Evolutionary conservation across 768 basidiomycete genomes (phyloP).

Genomic region (Ramaria rubella): DNA sequence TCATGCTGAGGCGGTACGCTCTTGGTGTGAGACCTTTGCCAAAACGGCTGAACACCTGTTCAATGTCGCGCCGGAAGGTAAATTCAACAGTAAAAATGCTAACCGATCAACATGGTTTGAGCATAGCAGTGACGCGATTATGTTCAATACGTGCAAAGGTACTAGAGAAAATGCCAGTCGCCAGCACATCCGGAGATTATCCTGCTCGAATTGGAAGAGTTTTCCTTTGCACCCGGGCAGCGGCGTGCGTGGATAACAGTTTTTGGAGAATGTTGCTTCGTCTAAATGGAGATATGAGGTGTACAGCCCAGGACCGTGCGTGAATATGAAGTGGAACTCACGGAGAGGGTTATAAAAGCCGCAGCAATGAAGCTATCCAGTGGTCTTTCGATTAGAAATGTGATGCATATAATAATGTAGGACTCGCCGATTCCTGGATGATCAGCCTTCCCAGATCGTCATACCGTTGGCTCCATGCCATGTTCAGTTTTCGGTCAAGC

Average conservation of each 20-base stretch:
- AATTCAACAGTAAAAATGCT: background rate
- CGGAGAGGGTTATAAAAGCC: slow-evolving; percentile 55
- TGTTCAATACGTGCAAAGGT: slow-evolving; percentile 53
- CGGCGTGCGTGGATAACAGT: slow-evolving; percentile 54
- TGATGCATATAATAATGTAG: background rate
- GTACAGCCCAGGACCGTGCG: background rate
- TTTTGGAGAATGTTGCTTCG: slow-evolving; percentile 48
- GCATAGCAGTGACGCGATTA: slow-evolving; percentile 54
- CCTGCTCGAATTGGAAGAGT: slow-evolving; percentile 48
- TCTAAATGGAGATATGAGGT: slow-evolving; percentile 30
- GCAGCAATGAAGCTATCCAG: slow-evolving; percentile 44
- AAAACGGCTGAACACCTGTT: slow-evolving; percentile 33
- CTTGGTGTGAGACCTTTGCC: slow-evolving; percentile 60
- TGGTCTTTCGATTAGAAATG: background rate
- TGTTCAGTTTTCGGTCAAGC: slow-evolving; percentile 59
- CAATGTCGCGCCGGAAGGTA: background rate
- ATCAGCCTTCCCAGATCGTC: slow-evolving; percentile 45
- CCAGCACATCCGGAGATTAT: slow-evolving; percentile 42
- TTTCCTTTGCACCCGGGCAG: slow-evolving; percentile 64
- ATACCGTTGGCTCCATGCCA: slow-evolving; percentile 62
- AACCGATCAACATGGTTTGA: slow-evolving; percentile 51
- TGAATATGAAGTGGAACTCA: slow-evolving; percentile 14
- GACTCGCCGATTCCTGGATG: slow-evolving; percentile 45
- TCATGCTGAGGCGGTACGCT: slow-evolving; percentile 46
- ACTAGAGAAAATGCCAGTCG: slow-evolving; percentile 48